phyloP scores from a whole-genome alignment of 495 filamentous ascomycete species.

The Penicillium herquei region DNA sequence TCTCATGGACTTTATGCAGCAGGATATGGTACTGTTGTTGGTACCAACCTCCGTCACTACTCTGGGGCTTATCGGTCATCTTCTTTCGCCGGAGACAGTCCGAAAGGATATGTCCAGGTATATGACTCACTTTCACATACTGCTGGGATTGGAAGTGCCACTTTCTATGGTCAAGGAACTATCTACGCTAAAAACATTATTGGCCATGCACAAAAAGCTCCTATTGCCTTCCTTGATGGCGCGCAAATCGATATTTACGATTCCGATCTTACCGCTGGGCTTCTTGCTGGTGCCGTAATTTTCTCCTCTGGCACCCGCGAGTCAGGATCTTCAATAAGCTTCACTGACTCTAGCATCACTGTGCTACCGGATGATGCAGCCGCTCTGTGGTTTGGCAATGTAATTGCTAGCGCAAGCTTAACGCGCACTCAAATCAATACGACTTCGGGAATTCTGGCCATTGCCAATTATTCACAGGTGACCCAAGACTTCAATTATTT shows the following conservation, averaged over 20 bases:
- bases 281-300: constrained; percentile 5
- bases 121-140: constrained; percentile 12
- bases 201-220: constrained; percentile 3
- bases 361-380: background rate
- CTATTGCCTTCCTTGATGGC: constrained; percentile 5
- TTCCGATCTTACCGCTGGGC: constrained; percentile 4
- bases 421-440: constrained; percentile 1
- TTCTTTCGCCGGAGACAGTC: constrained; percentile 15
- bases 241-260: background rate
- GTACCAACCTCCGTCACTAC: constrained; percentile 6
- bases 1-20: constrained; percentile 13
- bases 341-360: background rate
- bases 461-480: constrained; percentile 8
- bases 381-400: constrained; percentile 10
- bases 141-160: constrained; percentile 15
- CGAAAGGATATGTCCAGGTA: constrained; percentile 13
- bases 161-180: constrained; percentile 9
- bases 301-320: background rate
- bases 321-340: background rate
- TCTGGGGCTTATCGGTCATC: constrained; percentile 12
- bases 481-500: constrained; percentile 10
- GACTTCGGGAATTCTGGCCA: constrained; percentile 3
- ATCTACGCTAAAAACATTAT: constrained; percentile 3
- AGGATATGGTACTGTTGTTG: constrained; percentile 13
- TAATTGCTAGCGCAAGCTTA: constrained; percentile 5